These are phyloP conservation scores for Bipolaris cookei DNA, from an alignment of 2,329 filamentous ascomycete species.

Conservation along the genomic window DNA sequence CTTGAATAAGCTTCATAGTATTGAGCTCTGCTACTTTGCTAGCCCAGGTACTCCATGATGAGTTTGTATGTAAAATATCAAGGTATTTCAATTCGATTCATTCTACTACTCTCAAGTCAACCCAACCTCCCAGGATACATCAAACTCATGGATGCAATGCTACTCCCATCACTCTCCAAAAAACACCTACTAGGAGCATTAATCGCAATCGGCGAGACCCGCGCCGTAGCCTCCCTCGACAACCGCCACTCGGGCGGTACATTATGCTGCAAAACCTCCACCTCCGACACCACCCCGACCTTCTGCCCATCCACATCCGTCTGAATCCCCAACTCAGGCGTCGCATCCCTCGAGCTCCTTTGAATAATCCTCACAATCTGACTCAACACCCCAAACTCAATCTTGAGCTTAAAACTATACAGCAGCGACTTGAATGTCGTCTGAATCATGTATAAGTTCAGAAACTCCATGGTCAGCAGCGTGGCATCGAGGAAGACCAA, in stretches of 20 bases:
- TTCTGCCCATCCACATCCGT: background rate
- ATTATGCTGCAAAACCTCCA: slow-evolving; percentile 12
- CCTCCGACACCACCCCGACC: background rate
- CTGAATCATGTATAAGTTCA: slow-evolving; percentile 26
- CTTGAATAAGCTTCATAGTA: no score
- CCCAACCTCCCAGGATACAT: slow-evolving; percentile 6
- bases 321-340: background rate
- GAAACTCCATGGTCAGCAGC: slow-evolving; percentile 19
- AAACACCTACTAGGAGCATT: background rate
- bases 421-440: slow-evolving; percentile 46
- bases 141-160: background rate
- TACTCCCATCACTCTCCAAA: background rate
- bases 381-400: slow-evolving; percentile 60
- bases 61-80: background rate
- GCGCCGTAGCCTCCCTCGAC: background rate
- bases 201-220: background rate
- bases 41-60: background rate
- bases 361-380: slow-evolving; percentile 14
- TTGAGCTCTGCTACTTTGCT: background rate
- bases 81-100: background rate
- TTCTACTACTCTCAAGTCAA: background rate
- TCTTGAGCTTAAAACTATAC: slow-evolving; percentile 55
- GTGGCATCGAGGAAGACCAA: slow-evolving; percentile 20
- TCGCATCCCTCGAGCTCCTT: background rate
- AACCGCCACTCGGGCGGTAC: slow-evolving; percentile 16